Conservation (phyloP, 2,329 filamentous ascomycete genomes). For the Ophiostoma himal-ulmi region DNA sequence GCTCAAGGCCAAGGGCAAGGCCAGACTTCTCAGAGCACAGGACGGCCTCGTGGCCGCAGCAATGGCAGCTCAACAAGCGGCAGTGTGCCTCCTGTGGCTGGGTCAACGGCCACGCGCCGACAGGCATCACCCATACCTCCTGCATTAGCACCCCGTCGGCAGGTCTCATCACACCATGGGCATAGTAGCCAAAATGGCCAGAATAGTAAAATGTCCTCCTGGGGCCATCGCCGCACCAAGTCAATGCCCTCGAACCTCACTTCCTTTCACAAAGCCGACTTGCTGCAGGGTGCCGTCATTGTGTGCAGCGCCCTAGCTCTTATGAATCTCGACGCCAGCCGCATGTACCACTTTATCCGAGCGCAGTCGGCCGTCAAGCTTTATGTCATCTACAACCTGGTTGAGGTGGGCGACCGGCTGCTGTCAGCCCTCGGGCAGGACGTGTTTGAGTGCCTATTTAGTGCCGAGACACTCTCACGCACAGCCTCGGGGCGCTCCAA, state of each 20-base stretch:
- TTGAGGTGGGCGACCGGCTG: constrained; percentile 86
- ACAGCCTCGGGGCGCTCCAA: constrained; percentile 86
- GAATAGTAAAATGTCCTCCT: background rate
- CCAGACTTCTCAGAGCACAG: background rate
- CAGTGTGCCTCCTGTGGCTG: background rate
- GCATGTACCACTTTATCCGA: constrained; percentile 96
- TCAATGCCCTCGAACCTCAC: constrained; percentile 80
- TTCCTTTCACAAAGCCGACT: constrained; percentile 88
- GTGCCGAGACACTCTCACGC: constrained; percentile 82
- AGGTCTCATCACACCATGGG: background rate
- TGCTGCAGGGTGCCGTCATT: constrained; percentile 84
- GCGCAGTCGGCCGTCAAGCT: constrained; percentile 96
- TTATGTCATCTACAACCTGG: constrained; percentile 97
- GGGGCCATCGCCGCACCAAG: constrained; percentile 59
- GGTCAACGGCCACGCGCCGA: background rate
- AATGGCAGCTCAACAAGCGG: constrained; percentile 16
- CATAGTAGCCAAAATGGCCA: background rate
- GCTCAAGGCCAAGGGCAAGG: background rate
- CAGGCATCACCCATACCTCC: background rate
- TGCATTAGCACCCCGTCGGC: background rate
- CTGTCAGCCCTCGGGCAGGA: constrained; percentile 91
- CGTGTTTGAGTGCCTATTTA: constrained; percentile 92
- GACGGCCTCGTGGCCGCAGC: constrained; percentile 15
- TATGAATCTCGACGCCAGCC: constrained; percentile 87
- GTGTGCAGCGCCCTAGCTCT: constrained; percentile 77